phyloP scores from a whole-genome alignment of 306 rosid genomes.

The Malus asiatica region DNA sequence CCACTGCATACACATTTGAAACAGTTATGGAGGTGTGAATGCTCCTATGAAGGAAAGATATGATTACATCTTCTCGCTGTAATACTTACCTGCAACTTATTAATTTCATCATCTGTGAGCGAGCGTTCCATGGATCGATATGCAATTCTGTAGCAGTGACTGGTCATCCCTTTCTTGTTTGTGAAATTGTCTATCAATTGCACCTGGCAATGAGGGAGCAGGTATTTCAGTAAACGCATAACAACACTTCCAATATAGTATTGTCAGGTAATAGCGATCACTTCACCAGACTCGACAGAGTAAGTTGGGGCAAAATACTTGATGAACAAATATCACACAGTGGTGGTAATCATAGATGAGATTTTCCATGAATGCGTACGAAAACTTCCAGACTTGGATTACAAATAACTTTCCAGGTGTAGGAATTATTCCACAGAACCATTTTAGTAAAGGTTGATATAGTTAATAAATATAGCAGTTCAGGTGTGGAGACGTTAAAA shows the following conservation, averaged over 20 bases:
- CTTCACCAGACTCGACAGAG: background rate
- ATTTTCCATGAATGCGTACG: background rate
- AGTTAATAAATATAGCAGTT: background rate
- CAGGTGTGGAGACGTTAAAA: background rate
- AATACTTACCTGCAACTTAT: conserved; percentile 40
- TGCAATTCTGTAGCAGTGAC: conserved; percentile 93
- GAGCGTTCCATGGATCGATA: conserved; percentile 96
- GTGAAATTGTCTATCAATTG: conserved; percentile 90
- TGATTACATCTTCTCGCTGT: background rate
- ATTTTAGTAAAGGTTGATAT: background rate
- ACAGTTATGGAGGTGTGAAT: background rate
- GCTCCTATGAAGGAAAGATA: background rate
- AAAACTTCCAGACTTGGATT: background rate
- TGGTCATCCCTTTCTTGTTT: conserved; percentile 93
- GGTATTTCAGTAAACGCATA: background rate
- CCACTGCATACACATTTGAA: conserved; percentile 18
- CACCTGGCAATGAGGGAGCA: conserved; percentile 41
- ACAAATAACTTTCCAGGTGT: background rate
- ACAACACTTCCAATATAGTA: background rate
- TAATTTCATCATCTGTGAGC: conserved; percentile 90
- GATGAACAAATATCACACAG: background rate
- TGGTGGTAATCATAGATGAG: background rate
- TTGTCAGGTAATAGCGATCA: background rate
- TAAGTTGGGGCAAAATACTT: background rate
- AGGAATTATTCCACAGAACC: background rate